A percentile compares a stretch with the other conserved stretches of the same genome.
Evolutionary conservation across 1,284 basidiomycete species (phyloP).

Genomic region (Pterulicium gracile): DNA sequence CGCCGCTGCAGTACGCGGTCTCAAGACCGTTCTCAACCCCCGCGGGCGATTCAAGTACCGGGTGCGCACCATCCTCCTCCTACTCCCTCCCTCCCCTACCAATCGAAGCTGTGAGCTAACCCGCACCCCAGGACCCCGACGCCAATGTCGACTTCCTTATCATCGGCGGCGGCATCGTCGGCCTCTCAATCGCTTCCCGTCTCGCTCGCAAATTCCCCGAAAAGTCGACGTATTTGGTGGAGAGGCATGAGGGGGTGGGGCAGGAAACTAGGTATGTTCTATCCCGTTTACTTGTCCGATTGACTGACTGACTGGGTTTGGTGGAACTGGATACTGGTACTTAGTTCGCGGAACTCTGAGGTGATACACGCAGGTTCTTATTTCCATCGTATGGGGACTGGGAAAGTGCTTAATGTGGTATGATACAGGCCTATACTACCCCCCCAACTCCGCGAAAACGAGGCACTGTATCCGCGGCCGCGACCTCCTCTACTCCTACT

Average conservation of each 20-base stretch:
- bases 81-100: conserved; percentile 3
- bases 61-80: conserved; percentile 23
- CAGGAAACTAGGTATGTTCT: conserved; percentile 70
- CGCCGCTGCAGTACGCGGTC: conserved; percentile 29
- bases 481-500: conserved; percentile 76
- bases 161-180: conserved; percentile 89
- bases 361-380: conserved; percentile 69
- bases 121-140: conserved; percentile 48
- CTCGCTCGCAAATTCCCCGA: conserved; percentile 58
- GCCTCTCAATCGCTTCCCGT: conserved; percentile 77
- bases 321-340: too few relatives aligned
- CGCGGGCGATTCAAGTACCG: conserved; percentile 51
- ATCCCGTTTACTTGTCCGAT: conserved; percentile 1
- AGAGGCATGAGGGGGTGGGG: conserved; percentile 65
- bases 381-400: neutral
- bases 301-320: too few relatives aligned
- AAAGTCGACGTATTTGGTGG: conserved; percentile 78
- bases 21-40: conserved; percentile 51
- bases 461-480: conserved; percentile 81
- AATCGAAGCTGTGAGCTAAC: neutral
- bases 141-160: conserved; percentile 80
- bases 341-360: conserved; percentile 88
- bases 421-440: conserved; percentile 70
- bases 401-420: neutral
- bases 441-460: conserved; percentile 78